A percentile compares a stretch with the other conserved stretches of the same genome.
These are phyloP conservation scores for Lipomyces anomalus DNA, from an alignment of 805 yeast genomes.

Conservation along the genomic window DNA sequence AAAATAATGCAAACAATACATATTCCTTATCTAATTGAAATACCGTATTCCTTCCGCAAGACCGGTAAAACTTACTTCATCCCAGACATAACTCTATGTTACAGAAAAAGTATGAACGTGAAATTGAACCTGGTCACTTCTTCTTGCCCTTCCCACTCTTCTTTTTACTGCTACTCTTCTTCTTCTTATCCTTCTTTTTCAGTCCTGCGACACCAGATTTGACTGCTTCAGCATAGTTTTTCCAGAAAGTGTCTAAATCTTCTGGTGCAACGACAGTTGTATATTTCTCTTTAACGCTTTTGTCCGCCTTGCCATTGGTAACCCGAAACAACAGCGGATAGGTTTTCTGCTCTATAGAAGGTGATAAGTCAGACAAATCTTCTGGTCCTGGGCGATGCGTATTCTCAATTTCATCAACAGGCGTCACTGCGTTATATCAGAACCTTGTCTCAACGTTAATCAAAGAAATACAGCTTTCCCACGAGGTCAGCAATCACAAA, in stretches of 20 bases:
- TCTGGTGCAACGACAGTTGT: constrained; percentile 66
- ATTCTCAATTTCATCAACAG: constrained; percentile 14
- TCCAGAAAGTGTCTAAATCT: constrained; percentile 69
- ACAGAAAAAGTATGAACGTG: no score
- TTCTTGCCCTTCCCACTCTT: constrained; percentile 22
- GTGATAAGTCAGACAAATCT: constrained; percentile 10
- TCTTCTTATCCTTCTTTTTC: constrained; percentile 75
- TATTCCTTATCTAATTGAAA: no score
- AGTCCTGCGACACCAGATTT: constrained; percentile 71
- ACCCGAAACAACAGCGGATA: constrained; percentile 68
- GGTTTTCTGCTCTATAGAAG: constrained; percentile 25
- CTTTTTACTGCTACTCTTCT: constrained; percentile 50
- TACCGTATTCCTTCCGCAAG: no score
- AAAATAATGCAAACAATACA: no score
- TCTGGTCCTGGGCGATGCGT: constrained; percentile 13
- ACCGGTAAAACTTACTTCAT: no score
- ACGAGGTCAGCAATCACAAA: not conserved
- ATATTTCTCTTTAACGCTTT: constrained; percentile 43
- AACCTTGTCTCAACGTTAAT: constrained; percentile 2
- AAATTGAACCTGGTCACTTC: not conserved
- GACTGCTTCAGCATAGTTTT: constrained; percentile 59
- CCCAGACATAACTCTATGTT: no score
- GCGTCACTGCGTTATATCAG: constrained; percentile 4
- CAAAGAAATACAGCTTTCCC: constrained; percentile 19
- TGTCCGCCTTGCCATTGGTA: constrained; percentile 50